These are phyloP conservation scores for Tillandsia leiboldiana DNA, from an alignment of 176 grass and related monocot genomes.

Conservation along the genomic window DNA sequence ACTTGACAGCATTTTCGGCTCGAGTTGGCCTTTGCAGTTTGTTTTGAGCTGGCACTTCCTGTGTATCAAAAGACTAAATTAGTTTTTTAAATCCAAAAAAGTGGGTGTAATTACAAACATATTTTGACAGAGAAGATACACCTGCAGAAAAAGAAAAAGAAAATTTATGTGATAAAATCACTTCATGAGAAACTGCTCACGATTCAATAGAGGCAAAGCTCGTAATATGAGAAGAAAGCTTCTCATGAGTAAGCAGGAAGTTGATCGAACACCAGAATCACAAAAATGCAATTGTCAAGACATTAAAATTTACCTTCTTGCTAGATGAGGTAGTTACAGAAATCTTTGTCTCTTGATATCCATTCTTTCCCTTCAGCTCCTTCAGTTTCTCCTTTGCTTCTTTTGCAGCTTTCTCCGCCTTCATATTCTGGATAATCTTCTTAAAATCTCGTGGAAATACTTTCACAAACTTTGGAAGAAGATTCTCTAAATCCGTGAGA, in stretches of 20 bases:
- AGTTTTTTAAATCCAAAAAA: too few relatives aligned
- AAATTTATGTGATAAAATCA: not conserved
- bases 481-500: conserved; percentile 60
- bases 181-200: not conserved
- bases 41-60: conserved; percentile 31
- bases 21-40: conserved; percentile 44
- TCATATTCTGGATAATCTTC: conserved; percentile 56
- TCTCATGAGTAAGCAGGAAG: not conserved
- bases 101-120: too few relatives aligned
- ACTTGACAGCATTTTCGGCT: conserved; percentile 56
- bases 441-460: conserved; percentile 92
- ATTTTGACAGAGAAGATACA: too few relatives aligned
- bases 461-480: conserved; percentile 86
- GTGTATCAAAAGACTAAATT: conserved; percentile 19
- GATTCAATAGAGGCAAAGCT: too few relatives aligned
- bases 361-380: conserved; percentile 14
- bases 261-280: not conserved
- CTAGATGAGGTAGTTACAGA: conserved; percentile 43
- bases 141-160: too few relatives aligned
- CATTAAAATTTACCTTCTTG: conserved; percentile 35
- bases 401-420: conserved; percentile 50
- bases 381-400: conserved; percentile 23
- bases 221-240: not conserved
- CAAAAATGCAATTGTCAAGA: not conserved
- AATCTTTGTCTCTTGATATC: conserved; percentile 36